These are phyloP conservation scores for Scutellaria galericulata DNA, from an alignment of 257 asterid species.

Conservation along the genomic window DNA sequence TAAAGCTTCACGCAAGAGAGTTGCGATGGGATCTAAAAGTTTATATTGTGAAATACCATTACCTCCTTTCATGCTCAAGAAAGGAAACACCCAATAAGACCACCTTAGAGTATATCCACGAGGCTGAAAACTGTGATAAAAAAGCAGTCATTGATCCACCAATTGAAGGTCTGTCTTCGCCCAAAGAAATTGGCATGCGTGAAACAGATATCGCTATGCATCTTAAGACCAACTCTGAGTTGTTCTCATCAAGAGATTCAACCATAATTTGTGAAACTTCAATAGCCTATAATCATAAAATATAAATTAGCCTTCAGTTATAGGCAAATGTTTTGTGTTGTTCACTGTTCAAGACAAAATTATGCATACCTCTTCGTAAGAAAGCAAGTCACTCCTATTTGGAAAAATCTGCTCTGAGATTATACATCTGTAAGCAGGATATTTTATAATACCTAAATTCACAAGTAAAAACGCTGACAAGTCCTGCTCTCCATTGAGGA, in stretches of 20 bases:
- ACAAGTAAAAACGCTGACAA: conserved; percentile 87
- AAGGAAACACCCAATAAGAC: conserved; percentile 85
- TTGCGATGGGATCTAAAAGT: conserved; percentile 15
- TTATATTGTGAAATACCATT: conserved; percentile 28
- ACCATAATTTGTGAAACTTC: conserved; percentile 90
- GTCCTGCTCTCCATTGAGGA: conserved; percentile 94
- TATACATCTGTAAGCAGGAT: conserved; percentile 83
- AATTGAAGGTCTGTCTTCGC: conserved; percentile 48
- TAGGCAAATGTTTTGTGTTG: conserved; percentile 16
- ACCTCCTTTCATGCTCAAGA: conserved; percentile 88
- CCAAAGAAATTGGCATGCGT: conserved; percentile 48
- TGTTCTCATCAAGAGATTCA: conserved; percentile 70
- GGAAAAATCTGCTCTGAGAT: conserved; percentile 62
- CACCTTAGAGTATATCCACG: conserved; percentile 90
- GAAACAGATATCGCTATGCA: conserved; percentile 72
- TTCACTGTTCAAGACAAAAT: conserved; percentile 15
- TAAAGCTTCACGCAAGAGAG: not conserved
- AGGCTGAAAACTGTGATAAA: conserved; percentile 69
- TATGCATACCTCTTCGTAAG: conserved; percentile 81
- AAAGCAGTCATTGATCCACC: conserved; percentile 55
- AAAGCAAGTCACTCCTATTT: conserved; percentile 66
- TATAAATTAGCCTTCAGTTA: conserved; percentile 14
- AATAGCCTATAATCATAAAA: conserved; percentile 64
- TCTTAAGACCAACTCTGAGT: conserved; percentile 61
- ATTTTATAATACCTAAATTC: conserved; percentile 84